Evolutionary conservation across 108 stramenopile species (phyloP).

Genomic region (Nitzschia sp.): DNA sequence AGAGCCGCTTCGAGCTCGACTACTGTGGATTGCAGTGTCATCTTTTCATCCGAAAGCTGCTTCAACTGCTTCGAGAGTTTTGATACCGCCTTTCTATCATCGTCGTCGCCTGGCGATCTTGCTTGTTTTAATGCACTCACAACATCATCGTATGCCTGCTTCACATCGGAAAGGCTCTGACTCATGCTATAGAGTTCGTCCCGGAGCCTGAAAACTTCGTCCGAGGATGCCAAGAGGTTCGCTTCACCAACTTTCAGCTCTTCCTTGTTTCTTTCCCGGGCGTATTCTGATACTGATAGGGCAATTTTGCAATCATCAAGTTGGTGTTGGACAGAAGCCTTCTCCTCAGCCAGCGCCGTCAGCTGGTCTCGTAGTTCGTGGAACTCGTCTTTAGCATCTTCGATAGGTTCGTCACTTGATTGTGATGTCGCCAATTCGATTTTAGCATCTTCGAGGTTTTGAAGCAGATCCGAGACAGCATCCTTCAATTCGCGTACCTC

Average conservation of each 20-base stretch:
- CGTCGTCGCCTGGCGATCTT: not conserved
- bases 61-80: not conserved
- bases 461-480: constrained; percentile 41
- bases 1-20: constrained; percentile 7
- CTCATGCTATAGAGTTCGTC: constrained; percentile 17
- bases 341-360: constrained; percentile 10
- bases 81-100: not conserved
- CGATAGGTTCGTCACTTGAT: constrained; percentile 6
- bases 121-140: not conserved
- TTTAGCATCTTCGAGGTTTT: constrained; percentile 36
- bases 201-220: not conserved
- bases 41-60: constrained; percentile 10
- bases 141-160: constrained; percentile 7
- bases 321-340: constrained; percentile 15
- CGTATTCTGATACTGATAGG: constrained; percentile 12
- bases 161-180: constrained; percentile 9
- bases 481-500: constrained; percentile 33
- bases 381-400: not conserved
- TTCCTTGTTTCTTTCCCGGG: constrained; percentile 12
- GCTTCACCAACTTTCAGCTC: not conserved
- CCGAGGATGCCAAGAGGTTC: not conserved
- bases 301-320: constrained; percentile 21
- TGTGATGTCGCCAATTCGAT: constrained; percentile 41
- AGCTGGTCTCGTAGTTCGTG: constrained; percentile 5
- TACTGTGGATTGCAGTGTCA: not conserved